Base-by-base conservation (phyloP, 345 rosid species). In the Citrus glauca region DNA sequence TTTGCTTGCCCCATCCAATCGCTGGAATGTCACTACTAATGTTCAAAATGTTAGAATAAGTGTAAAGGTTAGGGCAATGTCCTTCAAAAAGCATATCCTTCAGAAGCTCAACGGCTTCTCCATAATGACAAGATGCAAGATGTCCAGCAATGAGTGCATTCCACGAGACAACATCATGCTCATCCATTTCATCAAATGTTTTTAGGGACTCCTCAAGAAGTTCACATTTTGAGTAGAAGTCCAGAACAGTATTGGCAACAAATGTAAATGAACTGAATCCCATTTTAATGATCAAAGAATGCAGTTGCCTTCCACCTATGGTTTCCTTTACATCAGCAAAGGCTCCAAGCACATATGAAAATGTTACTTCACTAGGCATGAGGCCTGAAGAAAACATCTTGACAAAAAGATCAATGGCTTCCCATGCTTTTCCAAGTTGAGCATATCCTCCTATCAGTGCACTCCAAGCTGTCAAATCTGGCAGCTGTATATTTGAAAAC, bases 101-200 rank as follows among this genome's bases (percentile, higher is more conserved):
- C 10, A 80, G 66, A 65, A 57, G 77, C 35, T 69, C 63, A 67
- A 69, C 45, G 37, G 86, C 86, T 66, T 74, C 75, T 59, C 9
- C 72, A 60, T 64, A 66, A 40, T 71, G 77, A 84, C 83, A 79
- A n/a, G 67, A 69, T 33, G 78, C 63, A 65, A 71, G 48, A 74
- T 69, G 74, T n/a, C 86, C 86, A 50, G 77, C 68, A 13, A 84
- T 78, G 69, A 84, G 66, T 24, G 84, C 24, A 77, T 84, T 84
- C 86, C 86, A 84, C 24, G 84, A 80, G 40, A 84, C 82, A 57
- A 71, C n/a, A 84, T 84, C 86, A 66, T 37, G 83, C 75, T 48
- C 68, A 66, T 69, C 71, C 71, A 83, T 83, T 69, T 80, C 83
- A 71, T 74, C 35, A 66, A 84, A 84, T 61, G 62, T 70, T 74